Evolutionary conservation across 2,329 filamentous ascomycete genomes (phyloP).

Genomic region (Xylaria sp.): DNA sequence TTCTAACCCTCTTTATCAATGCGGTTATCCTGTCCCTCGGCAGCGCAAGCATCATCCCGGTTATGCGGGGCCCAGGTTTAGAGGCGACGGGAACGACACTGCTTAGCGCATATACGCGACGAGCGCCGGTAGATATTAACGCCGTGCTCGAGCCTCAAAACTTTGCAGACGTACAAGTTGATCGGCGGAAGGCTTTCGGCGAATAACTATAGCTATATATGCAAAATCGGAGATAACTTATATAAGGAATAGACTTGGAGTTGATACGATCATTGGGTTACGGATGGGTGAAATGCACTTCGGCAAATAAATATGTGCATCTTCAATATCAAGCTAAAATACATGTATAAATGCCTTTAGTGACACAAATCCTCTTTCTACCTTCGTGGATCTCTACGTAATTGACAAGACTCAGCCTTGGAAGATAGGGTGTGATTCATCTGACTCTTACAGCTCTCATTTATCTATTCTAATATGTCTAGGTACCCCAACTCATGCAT

Average conservation of each 20-base stretch:
- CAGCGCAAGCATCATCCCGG: conserved; percentile 33
- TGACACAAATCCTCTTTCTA: not conserved
- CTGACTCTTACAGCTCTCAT: too few relatives aligned
- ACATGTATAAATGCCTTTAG: not conserved
- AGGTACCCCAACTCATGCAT: too few relatives aligned
- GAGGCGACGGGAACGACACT: not conserved
- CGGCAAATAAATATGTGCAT: not conserved
- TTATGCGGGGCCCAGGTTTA: not conserved
- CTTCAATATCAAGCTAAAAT: not conserved
- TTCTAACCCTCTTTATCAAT: conserved; percentile 19
- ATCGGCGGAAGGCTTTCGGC: conserved; percentile 31
- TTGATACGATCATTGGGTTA: not conserved
- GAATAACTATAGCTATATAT: not conserved
- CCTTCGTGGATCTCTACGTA: not conserved
- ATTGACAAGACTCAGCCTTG: too few relatives aligned
- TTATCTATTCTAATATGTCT: too few relatives aligned
- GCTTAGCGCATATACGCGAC: conserved; percentile 13
- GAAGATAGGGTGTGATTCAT: too few relatives aligned
- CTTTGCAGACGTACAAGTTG: conserved; percentile 25
- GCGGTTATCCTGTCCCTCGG: conserved; percentile 24
- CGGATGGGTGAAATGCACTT: not conserved
- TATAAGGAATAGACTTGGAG: not conserved
- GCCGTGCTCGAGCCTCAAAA: conserved; percentile 22
- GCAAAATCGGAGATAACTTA: not conserved
- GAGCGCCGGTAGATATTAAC: conserved; percentile 9